Evolutionary conservation across 2,329 filamentous ascomycete genomes (phyloP).

Genomic region (Pseudogymnoascus sp.): DNA sequence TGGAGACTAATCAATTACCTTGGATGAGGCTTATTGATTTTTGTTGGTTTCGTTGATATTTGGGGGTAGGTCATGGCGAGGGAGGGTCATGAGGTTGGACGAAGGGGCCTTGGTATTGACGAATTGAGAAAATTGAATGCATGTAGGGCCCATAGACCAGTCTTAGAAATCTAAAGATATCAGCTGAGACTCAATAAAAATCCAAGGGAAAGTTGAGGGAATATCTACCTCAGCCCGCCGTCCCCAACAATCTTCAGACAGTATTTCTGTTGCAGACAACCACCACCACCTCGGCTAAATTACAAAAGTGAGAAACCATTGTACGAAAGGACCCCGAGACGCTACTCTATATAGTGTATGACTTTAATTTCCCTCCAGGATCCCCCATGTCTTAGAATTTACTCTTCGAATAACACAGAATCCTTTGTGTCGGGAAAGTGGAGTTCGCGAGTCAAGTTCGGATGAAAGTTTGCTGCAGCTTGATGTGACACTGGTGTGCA

Average conservation of each 20-base stretch:
- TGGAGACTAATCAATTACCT: not conserved
- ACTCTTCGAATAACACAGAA: not conserved
- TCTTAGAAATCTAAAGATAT: slow-evolving; percentile 1
- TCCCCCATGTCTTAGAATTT: not conserved
- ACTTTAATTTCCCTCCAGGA: not conserved
- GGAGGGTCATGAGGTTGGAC: not conserved
- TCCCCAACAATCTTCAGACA: not conserved
- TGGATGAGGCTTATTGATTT: not conserved
- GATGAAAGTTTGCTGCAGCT: not conserved
- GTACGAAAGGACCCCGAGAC: not conserved
- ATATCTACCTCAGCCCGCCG: not conserved
- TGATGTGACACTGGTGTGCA: not conserved
- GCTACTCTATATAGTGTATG: not conserved
- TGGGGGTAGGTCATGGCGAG: not conserved
- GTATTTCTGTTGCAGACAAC: not conserved
- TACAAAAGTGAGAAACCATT: not conserved
- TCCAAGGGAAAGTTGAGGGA: too few relatives aligned
- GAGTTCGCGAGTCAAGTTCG: not conserved
- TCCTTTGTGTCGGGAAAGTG: not conserved
- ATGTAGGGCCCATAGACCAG: not conserved
- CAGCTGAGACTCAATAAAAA: not conserved
- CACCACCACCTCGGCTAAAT: not conserved
- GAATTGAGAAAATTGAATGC: not conserved
- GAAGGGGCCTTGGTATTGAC: not conserved
- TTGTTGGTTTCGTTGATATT: not conserved